Evolutionary conservation across 306 rosid genomes (phyloP), one percentile per base, ranked within the genome.

Genomic region (Myrica gale): DNA sequence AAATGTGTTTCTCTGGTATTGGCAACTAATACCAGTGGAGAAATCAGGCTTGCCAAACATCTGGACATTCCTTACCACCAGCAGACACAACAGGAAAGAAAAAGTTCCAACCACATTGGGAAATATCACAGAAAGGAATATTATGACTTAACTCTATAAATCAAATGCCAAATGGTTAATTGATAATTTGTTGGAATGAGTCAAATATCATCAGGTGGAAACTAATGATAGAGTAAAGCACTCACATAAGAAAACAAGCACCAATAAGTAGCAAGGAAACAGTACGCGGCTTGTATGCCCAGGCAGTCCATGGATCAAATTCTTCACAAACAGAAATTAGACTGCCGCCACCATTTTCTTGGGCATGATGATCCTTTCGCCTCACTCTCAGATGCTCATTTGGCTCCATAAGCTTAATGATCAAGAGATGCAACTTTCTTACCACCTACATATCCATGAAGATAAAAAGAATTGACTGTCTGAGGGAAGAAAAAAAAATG

Each of bases 291-390:
- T 82, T 92, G 96, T 96, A 96, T 17, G 99, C 98, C 99, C 98
- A 96, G 21, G 99, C 99, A 63, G 99, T 96, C 99, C 99, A 96
- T n/a, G 99, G 99, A 89, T 96, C 99, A 78, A 83, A 82, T 16
- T 92, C 99, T 65, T 92, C 97, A 11, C 87, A 87, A 74, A 73
- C 52, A 80, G 76, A 80, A 46, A 81, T 81, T 51, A 73, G 75
- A 83, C 84, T 86, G 68, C n/a, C 74, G 74, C 80, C 85, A 39
- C 97, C 99, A 70, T 92, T 96, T 89, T 80, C 89, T 76, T 88
- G 85, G 73, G 82, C 78, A 71, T 4, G 50, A 84, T 23, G 47
- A 66, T 89, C 93, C 71, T 74, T 81, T 85, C 85, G 86, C 85
- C 74, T 83, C 57, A 68, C 87, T 87, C 88, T 90, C 75, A 77